Percentiles rank a stretch among this genome's conserved stretches.
These are phyloP conservation scores for Neoscytalidium dimidiatum DNA, from an alignment of 2,329 filamentous ascomycete genomes.

Conservation along the genomic window DNA sequence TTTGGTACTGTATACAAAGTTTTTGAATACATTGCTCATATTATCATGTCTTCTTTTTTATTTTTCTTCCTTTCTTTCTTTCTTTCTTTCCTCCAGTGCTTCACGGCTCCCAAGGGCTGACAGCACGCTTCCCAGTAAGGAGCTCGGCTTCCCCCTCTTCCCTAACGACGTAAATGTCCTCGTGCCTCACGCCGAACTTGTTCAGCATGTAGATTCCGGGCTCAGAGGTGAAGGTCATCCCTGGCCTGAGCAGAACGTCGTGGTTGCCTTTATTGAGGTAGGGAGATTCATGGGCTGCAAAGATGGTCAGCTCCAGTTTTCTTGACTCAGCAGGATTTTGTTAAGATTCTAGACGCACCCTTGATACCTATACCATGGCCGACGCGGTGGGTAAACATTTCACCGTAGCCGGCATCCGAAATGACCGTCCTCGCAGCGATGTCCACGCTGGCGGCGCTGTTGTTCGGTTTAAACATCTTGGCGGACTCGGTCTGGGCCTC, in stretches of 20 bases:
- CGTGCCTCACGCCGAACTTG: constrained; percentile 63
- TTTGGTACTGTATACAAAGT: no score
- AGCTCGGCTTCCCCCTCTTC: constrained; percentile 57
- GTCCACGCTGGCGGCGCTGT: constrained; percentile 61
- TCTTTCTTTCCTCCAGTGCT: neutral
- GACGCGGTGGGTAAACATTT: constrained; percentile 62
- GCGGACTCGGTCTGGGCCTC: constrained; percentile 62
- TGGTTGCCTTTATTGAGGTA: constrained; percentile 66
- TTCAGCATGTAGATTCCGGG: constrained; percentile 63
- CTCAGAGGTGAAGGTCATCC: constrained; percentile 66
- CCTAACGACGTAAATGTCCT: constrained; percentile 62
- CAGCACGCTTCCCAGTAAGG: constrained; percentile 56
- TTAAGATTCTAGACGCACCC: constrained; percentile 14
- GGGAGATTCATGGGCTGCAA: constrained; percentile 60
- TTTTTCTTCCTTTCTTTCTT: neutral
- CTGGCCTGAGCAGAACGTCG: constrained; percentile 48
- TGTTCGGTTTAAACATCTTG: constrained; percentile 51
- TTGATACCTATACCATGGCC: constrained; percentile 69
- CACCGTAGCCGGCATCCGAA: constrained; percentile 58
- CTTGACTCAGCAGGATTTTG: neutral
- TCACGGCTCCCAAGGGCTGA: constrained; percentile 55
- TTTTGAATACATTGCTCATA: neutral
- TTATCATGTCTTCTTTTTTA: neutral
- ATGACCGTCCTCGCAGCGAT: constrained; percentile 62
- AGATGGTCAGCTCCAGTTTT: neutral